Evolutionary conservation across 345 rosid species (phyloP).

Genomic region (Hirschfeldia incana): DNA sequence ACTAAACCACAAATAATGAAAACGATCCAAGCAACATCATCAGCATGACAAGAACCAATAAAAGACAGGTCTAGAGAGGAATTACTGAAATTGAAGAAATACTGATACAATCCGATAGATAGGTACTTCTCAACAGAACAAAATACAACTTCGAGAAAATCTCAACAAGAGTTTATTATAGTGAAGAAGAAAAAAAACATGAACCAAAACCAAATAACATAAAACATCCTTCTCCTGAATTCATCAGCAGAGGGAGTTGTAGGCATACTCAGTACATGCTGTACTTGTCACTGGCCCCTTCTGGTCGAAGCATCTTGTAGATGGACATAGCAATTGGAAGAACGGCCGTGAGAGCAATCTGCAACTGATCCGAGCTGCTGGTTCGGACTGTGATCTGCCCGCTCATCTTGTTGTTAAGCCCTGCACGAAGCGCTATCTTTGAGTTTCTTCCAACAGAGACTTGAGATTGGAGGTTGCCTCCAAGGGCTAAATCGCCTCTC

Average conservation of each 20-base stretch:
- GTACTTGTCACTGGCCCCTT: conserved; percentile 54
- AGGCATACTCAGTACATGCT: conserved; percentile 53
- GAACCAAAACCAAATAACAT: conserved; percentile 14
- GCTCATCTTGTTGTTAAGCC: conserved; percentile 89
- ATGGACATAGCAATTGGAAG: conserved; percentile 70
- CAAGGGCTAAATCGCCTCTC: conserved; percentile 90
- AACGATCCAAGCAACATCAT: conserved; percentile 19
- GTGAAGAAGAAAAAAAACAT: conserved; percentile 24
- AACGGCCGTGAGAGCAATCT: conserved; percentile 74
- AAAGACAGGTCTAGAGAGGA: conserved; percentile 12
- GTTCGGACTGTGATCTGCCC: conserved; percentile 80
- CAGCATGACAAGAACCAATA: conserved; percentile 13
- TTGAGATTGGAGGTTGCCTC: conserved; percentile 91
- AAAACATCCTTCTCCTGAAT: conserved; percentile 22
- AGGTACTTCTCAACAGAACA: conserved; percentile 41
- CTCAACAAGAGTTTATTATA: conserved; percentile 39
- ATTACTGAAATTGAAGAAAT: conserved; percentile 28
- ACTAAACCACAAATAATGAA: conserved; percentile 1
- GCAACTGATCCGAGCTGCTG: conserved; percentile 92
- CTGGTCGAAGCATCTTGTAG: conserved; percentile 71
- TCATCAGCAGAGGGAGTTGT: conserved; percentile 21
- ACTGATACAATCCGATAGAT: conserved; percentile 36
- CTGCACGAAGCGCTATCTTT: conserved; percentile 82
- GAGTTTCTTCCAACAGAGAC: conserved; percentile 71
- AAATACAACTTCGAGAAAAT: conserved; percentile 37